phyloP scores from a whole-genome alignment of 2,329 filamentous ascomycete species.

The Cladosporium sp. region DNA sequence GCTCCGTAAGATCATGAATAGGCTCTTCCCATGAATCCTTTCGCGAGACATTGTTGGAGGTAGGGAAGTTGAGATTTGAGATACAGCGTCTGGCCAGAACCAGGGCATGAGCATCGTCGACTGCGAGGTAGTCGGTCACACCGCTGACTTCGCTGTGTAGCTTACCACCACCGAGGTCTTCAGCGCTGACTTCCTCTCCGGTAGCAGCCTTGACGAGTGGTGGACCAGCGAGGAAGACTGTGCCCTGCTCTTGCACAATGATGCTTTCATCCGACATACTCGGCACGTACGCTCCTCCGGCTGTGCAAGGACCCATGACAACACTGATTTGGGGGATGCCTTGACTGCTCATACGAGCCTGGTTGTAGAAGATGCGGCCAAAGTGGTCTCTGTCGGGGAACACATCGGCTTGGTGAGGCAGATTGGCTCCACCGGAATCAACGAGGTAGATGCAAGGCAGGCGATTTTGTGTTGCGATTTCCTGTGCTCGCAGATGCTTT shows the following conservation, averaged over 20 bases:
- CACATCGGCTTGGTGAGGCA: constrained; percentile 91
- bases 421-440: constrained; percentile 90
- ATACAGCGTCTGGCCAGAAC: constrained; percentile 79
- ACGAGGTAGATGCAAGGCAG: constrained; percentile 88
- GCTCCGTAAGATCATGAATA: constrained; percentile 71
- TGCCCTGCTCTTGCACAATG: constrained; percentile 92
- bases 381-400: constrained; percentile 96
- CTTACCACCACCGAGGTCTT: constrained; percentile 84
- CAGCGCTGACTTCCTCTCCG: constrained; percentile 82
- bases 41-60: constrained; percentile 34
- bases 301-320: constrained; percentile 96
- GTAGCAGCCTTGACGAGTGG: constrained; percentile 95
- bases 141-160: constrained; percentile 88
- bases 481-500: constrained; percentile 90
- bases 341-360: constrained; percentile 82
- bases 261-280: constrained; percentile 98
- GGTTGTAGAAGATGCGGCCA: constrained; percentile 96
- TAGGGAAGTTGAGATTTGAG: constrained; percentile 84
- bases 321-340: constrained; percentile 92
- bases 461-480: constrained; percentile 83
- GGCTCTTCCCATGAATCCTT: constrained; percentile 61
- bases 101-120: constrained; percentile 88
- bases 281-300: constrained; percentile 90
- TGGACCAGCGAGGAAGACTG: constrained; percentile 92
- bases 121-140: constrained; percentile 91